phyloP scores from a whole-genome alignment of 1,284 basidiomycete species.

The Leccinum cinnamomeum region DNA sequence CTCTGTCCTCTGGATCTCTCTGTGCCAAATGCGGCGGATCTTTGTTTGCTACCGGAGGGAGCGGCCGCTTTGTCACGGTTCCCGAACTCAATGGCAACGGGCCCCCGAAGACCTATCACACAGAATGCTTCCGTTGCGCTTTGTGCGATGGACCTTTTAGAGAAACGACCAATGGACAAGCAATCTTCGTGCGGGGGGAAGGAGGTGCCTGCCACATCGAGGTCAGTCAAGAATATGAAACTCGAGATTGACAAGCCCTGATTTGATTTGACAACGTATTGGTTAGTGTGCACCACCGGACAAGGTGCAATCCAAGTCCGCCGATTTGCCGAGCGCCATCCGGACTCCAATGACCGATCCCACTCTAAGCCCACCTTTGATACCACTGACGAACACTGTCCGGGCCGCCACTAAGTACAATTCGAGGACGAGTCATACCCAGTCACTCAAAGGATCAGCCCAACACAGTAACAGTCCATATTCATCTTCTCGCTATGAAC shows the following conservation, averaged over 20 bases:
- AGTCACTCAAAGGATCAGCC: slow-evolving; percentile 13
- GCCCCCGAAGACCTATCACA: slow-evolving; percentile 61
- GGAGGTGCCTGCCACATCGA: slow-evolving; percentile 70
- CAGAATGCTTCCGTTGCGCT: slow-evolving; percentile 69
- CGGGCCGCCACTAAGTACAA: slow-evolving; percentile 29
- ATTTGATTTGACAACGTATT: slow-evolving; percentile 11
- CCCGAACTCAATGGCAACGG: slow-evolving; percentile 50
- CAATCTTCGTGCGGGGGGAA: slow-evolving; percentile 63
- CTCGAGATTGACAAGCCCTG: not conserved
- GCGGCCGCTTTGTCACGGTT: slow-evolving; percentile 65
- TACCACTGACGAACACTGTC: slow-evolving; percentile 25
- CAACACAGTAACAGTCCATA: slow-evolving; percentile 20
- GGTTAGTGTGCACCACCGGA: slow-evolving; percentile 65
- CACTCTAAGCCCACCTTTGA: slow-evolving; percentile 20
- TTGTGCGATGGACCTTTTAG: slow-evolving; percentile 64
- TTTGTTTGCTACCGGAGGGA: slow-evolving; percentile 55
- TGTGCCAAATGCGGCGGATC: slow-evolving; percentile 59
- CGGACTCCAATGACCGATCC: slow-evolving; percentile 24
- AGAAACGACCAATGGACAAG: slow-evolving; percentile 58
- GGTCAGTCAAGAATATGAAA: slow-evolving; percentile 42
- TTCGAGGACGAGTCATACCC: slow-evolving; percentile 13
- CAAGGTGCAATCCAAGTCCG: slow-evolving; percentile 41
- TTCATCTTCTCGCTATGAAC: slow-evolving; percentile 49
- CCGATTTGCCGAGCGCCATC: slow-evolving; percentile 22
- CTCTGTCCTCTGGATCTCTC: slow-evolving; percentile 35